Evolutionary conservation across 192 early-diverging fungal species (phyloP).

Genomic region (Phlyctochytrium bullatum): DNA sequence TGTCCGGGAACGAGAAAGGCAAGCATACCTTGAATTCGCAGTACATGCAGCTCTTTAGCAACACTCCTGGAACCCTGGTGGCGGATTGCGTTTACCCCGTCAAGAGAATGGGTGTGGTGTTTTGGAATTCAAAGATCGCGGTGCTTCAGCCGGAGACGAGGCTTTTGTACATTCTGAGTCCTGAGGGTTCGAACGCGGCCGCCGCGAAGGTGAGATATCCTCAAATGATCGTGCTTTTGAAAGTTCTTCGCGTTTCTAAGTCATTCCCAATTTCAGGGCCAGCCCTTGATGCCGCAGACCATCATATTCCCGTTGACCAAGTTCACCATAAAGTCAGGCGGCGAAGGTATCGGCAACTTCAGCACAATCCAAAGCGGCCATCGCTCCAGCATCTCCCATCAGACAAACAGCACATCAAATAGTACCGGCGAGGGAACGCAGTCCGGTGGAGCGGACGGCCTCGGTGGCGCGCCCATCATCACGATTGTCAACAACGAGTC

Average conservation of each 20-base stretch:
- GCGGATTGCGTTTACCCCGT: not conserved
- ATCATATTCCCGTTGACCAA: not conserved
- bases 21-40: not conserved
- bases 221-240: not conserved
- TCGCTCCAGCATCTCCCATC: no score
- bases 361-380: not conserved
- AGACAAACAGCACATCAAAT: no score
- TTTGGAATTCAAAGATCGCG: constrained; percentile 1
- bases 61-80: not conserved
- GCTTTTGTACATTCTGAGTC: not conserved
- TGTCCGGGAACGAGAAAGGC: not conserved
- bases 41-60: not conserved
- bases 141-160: not conserved
- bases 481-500: no score
- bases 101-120: constrained; percentile 7
- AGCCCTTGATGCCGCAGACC: not conserved
- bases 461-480: no score
- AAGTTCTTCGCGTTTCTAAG: not conserved
- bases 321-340: not conserved
- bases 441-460: no score
- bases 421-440: no score
- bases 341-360: not conserved
- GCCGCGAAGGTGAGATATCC: not conserved
- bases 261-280: not conserved
- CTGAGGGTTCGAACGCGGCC: not conserved